These are phyloP conservation scores for Brassica napus DNA, from an alignment of 345 rosid species.

Conservation along the genomic window Da-Ae NC_063444.1:15062001-15062500, in stretches of 20 bases:
- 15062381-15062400: slow-evolving; percentile 25
- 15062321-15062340: slow-evolving; percentile 35
- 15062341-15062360: background rate
- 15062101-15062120: too few relatives aligned
- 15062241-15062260: background rate
- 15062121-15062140: too few relatives aligned
- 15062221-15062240: background rate
- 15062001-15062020: too few relatives aligned
- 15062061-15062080: too few relatives aligned
- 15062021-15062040: too few relatives aligned
- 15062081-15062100: too few relatives aligned
- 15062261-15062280: background rate
- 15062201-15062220: background rate
- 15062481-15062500: background rate
- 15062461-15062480: background rate
- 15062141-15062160: too few relatives aligned
- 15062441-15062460: slow-evolving; percentile 4
- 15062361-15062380: slow-evolving; percentile 34
- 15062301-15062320: slow-evolving; percentile 15
- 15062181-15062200: background rate
- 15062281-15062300: slow-evolving; percentile 20
- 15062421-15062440: background rate
- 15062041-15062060: too few relatives aligned
- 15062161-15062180: background rate
- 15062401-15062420: background rate